Evolutionary conservation across 2,329 filamentous ascomycete species (phyloP), one percentile per base, ranked within the genome.

Genomic region (Emergomyces orientalis): DNA sequence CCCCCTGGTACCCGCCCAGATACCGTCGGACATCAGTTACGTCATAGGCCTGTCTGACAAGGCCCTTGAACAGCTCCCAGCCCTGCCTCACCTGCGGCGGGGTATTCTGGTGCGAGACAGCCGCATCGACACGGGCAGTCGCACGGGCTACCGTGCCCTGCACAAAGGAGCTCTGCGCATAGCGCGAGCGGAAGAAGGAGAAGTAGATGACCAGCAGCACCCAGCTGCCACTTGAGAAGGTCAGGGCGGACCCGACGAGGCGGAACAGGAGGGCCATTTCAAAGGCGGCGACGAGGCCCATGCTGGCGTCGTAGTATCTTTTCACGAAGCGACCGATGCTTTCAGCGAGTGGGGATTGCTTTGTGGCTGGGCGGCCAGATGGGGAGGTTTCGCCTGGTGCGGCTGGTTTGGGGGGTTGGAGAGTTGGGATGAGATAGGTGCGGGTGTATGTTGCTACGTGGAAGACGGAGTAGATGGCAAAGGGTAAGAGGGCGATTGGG

Each of bases 401-500:
- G 43, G 80, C 71, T 67, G 80, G 72, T 67, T 82, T 80, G 64
- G 86, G 83, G 19, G 91, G 90, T 71, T 88, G 83, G 71, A 99
- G 74, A 67, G 90, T 91, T 65, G 94, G 94, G 71, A 99, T 89
- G 68, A 99, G 79, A 80, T 96, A 96, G 75, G 89, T 89, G 76
- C 94, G 91, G 68, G 89, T 90, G 80, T 99, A 99, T 68, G 94
- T 97, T 65, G 92, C 90, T 69, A 97, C 91, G 80, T 99, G 94
- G 87, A 99, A 99, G 77, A 97, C 79, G 64, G 93, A 97, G 85
- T 97, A 99, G 77, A 99, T 90, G 70, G 87, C 88, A 80, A 96
- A 99, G 34, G 94, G 94, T 62, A 97, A 85, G 71, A 99, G 85
- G 62, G 94, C 94, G 70, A 97, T 83, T 45, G 91, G 87, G 71